Conservation (phyloP, 768 basidiomycete genomes). For the Dioszegia aurantiaca region DNA sequence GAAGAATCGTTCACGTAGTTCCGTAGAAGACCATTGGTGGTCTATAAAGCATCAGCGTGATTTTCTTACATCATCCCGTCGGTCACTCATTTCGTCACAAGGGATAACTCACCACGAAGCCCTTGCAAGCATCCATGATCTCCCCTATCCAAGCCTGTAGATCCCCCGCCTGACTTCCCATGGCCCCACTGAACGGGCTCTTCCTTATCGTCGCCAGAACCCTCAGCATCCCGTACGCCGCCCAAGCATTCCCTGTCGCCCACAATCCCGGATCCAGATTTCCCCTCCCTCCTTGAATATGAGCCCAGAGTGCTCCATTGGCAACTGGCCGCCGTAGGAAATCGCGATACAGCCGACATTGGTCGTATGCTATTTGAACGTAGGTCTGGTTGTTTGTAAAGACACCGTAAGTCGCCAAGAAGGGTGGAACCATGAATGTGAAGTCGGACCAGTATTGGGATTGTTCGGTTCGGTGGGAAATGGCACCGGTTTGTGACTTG, state of each 20-base stretch:
- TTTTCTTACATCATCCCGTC: no score
- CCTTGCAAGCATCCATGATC: conserved; percentile 48
- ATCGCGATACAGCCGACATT: conserved; percentile 55
- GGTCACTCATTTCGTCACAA: no score
- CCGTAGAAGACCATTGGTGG: conserved; percentile 49
- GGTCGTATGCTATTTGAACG: conserved; percentile 54
- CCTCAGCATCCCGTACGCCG: conserved; percentile 54
- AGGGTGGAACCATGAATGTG: conserved; percentile 57
- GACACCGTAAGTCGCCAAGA: conserved; percentile 56
- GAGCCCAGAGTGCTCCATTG: conserved; percentile 53
- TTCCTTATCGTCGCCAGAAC: conserved; percentile 54
- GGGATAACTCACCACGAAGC: conserved; percentile 40
- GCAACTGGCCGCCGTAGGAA: conserved; percentile 38
- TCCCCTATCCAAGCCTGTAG: conserved; percentile 53
- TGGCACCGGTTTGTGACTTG: conserved; percentile 53
- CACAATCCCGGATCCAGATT: conserved; percentile 50
- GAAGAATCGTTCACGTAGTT: conserved; percentile 53
- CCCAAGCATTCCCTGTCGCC: conserved; percentile 57
- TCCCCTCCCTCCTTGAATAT: conserved; percentile 49
- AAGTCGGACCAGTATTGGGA: conserved; percentile 51
- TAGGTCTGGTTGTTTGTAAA: conserved; percentile 52
- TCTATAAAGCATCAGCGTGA: conserved; percentile 29
- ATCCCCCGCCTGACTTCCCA: conserved; percentile 49
- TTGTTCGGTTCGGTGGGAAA: conserved; percentile 54
- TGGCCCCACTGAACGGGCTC: conserved; percentile 39